Conservation (phyloP, 306 rosid species). For the Pterocarpus santalinus region DNA sequence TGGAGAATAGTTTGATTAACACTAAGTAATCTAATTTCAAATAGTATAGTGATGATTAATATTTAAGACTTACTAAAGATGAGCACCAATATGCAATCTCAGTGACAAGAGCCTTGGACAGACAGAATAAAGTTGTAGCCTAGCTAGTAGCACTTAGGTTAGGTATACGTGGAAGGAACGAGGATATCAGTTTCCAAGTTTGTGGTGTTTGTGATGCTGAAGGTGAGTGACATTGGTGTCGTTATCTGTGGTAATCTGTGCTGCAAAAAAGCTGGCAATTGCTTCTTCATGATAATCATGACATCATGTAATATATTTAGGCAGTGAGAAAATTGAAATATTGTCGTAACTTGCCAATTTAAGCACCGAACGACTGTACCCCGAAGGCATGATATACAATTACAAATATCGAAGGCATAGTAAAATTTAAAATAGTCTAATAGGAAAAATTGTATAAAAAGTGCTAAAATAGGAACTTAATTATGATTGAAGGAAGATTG, state of each 20-base stretch:
- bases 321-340: neutral
- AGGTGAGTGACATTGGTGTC: neutral
- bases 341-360: constrained; percentile 27
- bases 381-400: neutral
- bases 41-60: neutral
- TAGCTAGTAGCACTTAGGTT: neutral
- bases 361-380: constrained; percentile 5
- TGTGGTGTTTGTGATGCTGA: neutral
- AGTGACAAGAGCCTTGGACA: neutral
- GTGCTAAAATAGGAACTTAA: too few relatives aligned
- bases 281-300: neutral
- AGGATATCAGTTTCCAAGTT: neutral
- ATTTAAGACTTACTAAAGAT: neutral
- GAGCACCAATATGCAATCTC: neutral
- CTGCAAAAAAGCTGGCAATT: constrained; percentile 28
- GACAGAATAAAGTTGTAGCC: too few relatives aligned
- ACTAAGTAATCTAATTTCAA: neutral
- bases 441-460: too few relatives aligned
- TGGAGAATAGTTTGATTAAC: too few relatives aligned
- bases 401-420: neutral
- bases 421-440: neutral
- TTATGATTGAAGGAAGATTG: too few relatives aligned
- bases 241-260: constrained; percentile 39
- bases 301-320: constrained; percentile 1
- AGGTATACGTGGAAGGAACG: neutral